Evolutionary conservation across 805 yeast species (phyloP).

Genomic region (Cyberlindnera xishuangbannaensis): DNA sequence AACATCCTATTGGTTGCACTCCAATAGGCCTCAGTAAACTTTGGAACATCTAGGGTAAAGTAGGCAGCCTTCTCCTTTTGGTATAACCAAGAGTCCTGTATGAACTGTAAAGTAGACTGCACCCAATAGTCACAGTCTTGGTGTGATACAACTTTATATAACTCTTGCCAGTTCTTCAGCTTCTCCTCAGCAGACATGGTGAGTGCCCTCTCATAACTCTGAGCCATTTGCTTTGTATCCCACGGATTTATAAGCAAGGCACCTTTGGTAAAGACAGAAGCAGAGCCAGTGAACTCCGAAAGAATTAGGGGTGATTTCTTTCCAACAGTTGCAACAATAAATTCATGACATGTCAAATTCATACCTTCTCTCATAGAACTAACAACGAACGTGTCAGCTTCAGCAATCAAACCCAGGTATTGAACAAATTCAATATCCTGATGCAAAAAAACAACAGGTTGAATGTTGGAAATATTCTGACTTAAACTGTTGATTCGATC

Average conservation of each 20-base stretch:
- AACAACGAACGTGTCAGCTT: slow-evolving; percentile 84
- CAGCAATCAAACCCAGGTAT: slow-evolving; percentile 77
- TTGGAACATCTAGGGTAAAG: slow-evolving; percentile 27
- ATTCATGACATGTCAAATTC: slow-evolving; percentile 95
- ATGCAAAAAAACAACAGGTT: slow-evolving; percentile 81
- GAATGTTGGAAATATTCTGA: slow-evolving; percentile 63
- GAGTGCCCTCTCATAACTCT: slow-evolving; percentile 58
- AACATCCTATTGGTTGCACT: slow-evolving; percentile 35
- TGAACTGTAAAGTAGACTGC: slow-evolving; percentile 43
- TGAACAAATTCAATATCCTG: slow-evolving; percentile 88
- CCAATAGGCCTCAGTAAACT: slow-evolving; percentile 25
- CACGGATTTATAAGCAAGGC: slow-evolving; percentile 86
- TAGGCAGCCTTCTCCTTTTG: slow-evolving; percentile 36
- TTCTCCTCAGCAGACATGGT: slow-evolving; percentile 60
- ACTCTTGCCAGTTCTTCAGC: slow-evolving; percentile 51
- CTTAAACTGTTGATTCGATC: slow-evolving; percentile 80
- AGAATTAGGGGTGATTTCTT: slow-evolving; percentile 76
- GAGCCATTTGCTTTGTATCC: slow-evolving; percentile 65
- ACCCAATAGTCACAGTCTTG: slow-evolving; percentile 81
- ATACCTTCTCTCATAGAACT: slow-evolving; percentile 94
- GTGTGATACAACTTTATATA: slow-evolving; percentile 51
- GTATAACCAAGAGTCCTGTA: slow-evolving; percentile 46
- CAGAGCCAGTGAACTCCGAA: slow-evolving; percentile 94
- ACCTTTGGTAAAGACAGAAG: slow-evolving; percentile 65
- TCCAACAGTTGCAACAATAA: slow-evolving; percentile 64